Evolutionary conservation across 2,329 filamentous ascomycete species (phyloP).

Genomic region (Hortaea werneckii): DNA sequence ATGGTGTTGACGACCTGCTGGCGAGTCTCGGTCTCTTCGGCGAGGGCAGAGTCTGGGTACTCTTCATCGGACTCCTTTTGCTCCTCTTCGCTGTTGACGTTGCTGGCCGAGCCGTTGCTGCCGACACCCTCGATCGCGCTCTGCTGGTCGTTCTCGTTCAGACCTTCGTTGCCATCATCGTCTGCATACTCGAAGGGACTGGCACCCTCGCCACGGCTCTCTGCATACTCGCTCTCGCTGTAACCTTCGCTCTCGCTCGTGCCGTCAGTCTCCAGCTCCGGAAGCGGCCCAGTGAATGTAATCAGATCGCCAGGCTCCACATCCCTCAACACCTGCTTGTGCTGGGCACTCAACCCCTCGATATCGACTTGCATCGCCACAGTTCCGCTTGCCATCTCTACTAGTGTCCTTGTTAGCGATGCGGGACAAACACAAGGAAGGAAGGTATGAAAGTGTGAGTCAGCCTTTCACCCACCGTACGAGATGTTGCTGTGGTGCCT

Average conservation of each 20-base stretch:
- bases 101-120: neutral
- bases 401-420: no score
- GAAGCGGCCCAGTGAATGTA: constrained; percentile 6
- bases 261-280: neutral
- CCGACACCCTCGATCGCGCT: neutral
- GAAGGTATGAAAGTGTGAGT: no score
- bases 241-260: constrained; percentile 2
- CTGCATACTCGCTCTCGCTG: constrained; percentile 1
- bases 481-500: no score
- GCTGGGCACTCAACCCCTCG: constrained; percentile 8
- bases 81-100: neutral
- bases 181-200: neutral
- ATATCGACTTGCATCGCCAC: constrained; percentile 6
- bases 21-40: neutral
- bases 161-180: constrained; percentile 5
- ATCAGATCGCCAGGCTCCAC: constrained; percentile 13
- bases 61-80: neutral
- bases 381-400: no score
- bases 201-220: neutral
- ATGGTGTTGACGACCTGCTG: neutral
- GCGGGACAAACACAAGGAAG: no score
- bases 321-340: constrained; percentile 5
- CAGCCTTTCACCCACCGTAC: no score
- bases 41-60: neutral
- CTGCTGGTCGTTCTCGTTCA: constrained; percentile 4